phyloP scores from a whole-genome alignment of 768 basidiomycete genomes.

The Boletus rufocinnamomeus region DNA sequence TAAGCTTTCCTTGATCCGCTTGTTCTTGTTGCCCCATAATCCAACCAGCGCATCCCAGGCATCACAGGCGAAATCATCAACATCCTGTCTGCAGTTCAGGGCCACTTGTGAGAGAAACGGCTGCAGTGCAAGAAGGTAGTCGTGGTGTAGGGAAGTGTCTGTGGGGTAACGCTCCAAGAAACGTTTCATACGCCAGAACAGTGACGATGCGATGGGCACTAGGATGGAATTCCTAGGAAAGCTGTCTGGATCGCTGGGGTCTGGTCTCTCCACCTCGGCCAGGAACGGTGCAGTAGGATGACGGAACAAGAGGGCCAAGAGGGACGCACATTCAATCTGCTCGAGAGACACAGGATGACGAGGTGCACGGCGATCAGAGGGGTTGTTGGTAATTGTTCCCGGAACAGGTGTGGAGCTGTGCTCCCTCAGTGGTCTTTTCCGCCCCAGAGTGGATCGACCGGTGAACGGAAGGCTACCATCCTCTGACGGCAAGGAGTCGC shows the following conservation, averaged over 20 bases:
- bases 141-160: conserved; percentile 79
- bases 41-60: conserved; percentile 66
- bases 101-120: conserved; percentile 73
- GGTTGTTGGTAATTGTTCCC: conserved; percentile 18
- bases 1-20: conserved; percentile 74
- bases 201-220: conserved; percentile 36
- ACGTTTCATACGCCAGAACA: conserved; percentile 59
- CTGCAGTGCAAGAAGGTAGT: conserved; percentile 70
- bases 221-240: conserved; percentile 32
- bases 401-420: conserved; percentile 26
- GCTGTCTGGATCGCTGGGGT: conserved; percentile 29
- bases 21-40: conserved; percentile 82
- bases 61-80: conserved; percentile 58
- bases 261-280: conserved; percentile 35
- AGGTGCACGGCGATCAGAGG: conserved; percentile 24
- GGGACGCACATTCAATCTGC: conserved; percentile 70
- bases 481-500: conserved; percentile 34
- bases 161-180: conserved; percentile 67
- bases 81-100: conserved; percentile 64
- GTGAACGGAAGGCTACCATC: conserved; percentile 37
- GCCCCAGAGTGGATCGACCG: conserved; percentile 13
- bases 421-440: conserved; percentile 31
- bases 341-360: conserved; percentile 47
- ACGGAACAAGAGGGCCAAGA: conserved; percentile 61
- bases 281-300: conserved; percentile 62